Evolutionary conservation across 257 asterid species (phyloP).

Genomic region (Jacaranda copaia): DNA sequence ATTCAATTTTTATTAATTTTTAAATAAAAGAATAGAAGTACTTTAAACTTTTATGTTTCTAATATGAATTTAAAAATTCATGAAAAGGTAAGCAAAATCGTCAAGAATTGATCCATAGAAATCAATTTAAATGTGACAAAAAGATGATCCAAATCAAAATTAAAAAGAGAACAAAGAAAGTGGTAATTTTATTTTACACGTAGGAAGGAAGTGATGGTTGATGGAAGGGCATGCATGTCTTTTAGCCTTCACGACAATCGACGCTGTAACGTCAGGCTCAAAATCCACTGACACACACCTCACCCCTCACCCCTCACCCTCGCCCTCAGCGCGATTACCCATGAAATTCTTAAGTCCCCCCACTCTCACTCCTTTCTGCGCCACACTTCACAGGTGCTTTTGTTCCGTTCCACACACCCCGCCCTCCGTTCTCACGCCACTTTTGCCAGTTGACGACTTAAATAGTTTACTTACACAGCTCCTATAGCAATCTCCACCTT

Average conservation of each 20-base stretch:
- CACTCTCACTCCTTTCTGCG: slow-evolving; percentile 6
- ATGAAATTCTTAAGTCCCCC: slow-evolving; percentile 39
- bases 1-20: no score
- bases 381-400: slow-evolving; percentile 40
- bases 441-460: not conserved
- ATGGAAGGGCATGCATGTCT: slow-evolving; percentile 23
- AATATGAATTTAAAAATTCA: not conserved
- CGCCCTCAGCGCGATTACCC: slow-evolving; percentile 45
- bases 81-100: not conserved
- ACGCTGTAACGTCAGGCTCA: slow-evolving; percentile 35
- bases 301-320: not conserved
- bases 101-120: not conserved
- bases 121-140: not conserved
- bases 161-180: slow-evolving; percentile 3
- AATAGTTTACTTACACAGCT: not conserved
- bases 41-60: no score
- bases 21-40: no score
- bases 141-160: not conserved
- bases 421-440: not conserved
- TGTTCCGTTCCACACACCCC: not conserved
- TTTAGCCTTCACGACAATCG: slow-evolving; percentile 43
- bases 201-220: slow-evolving; percentile 3
- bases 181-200: slow-evolving; percentile 1
- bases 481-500: not conserved
- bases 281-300: slow-evolving; percentile 40